A percentile compares a stretch with the other conserved stretches of the same genome.
phyloP scores from a whole-genome alignment of 495 filamentous ascomycete species.

The Penicillium mononematosum region DNA sequence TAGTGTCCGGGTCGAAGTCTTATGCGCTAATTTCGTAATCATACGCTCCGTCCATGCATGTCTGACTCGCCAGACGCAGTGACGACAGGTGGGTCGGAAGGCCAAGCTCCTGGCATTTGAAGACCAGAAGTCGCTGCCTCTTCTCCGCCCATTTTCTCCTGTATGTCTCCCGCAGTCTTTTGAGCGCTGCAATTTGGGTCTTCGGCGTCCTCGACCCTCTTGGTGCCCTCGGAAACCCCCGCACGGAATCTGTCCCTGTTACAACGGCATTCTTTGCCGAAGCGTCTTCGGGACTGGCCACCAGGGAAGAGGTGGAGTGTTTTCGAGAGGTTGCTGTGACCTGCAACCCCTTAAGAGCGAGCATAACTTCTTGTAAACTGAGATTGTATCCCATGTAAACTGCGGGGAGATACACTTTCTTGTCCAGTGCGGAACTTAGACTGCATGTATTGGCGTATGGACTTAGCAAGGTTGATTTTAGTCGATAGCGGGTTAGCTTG shows the following conservation, averaged over 20 bases:
- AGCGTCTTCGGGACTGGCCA: constrained; percentile 1
- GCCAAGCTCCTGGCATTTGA: background rate
- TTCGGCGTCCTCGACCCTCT: background rate
- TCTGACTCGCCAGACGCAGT: constrained; percentile 3
- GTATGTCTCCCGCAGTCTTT: background rate
- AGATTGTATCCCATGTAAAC: too few species aligned
- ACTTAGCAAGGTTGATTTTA: too few species aligned
- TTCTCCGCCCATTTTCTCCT: background rate
- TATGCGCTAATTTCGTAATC: too few species aligned
- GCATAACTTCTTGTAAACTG: too few species aligned
- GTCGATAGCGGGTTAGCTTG: too few species aligned
- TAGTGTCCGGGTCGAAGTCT: too few species aligned
- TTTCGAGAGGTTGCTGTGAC: background rate
- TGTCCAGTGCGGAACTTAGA: too few species aligned
- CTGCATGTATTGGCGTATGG: too few species aligned
- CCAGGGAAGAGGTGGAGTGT: background rate
- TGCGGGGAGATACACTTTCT: too few species aligned
- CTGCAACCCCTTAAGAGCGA: background rate
- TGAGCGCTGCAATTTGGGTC: background rate
- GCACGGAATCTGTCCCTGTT: constrained; percentile 7
- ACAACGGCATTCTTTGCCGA: background rate
- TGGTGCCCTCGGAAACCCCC: constrained; percentile 3
- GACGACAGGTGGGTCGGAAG: background rate
- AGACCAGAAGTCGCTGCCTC: background rate
- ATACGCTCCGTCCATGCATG: too few species aligned